phyloP scores from a whole-genome alignment of 257 asterid genomes.

The Echites panduratus region DNA sequence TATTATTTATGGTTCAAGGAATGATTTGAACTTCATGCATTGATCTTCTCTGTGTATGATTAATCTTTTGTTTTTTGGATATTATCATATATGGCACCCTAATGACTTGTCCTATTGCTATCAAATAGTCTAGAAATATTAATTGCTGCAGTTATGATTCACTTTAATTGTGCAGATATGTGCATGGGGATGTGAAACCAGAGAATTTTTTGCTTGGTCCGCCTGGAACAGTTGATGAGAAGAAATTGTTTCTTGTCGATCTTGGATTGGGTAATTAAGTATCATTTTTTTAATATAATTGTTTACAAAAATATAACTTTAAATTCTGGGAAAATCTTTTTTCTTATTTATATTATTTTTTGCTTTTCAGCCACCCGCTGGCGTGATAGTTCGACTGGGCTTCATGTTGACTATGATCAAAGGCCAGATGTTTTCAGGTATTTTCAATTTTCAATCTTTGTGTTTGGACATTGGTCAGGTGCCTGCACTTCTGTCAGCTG shows the following conservation, averaged over 20 bases:
- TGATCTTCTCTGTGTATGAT: not conserved
- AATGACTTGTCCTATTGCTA: not conserved
- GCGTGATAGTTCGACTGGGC: slow-evolving; percentile 55
- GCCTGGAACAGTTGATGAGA: slow-evolving; percentile 73
- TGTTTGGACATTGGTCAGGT: not conserved
- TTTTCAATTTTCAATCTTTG: not conserved
- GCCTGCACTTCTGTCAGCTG: not conserved
- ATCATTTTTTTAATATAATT: not conserved
- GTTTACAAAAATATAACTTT: not conserved
- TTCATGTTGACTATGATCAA: slow-evolving; percentile 71
- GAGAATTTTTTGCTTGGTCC: slow-evolving; percentile 77
- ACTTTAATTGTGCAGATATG: slow-evolving; percentile 37
- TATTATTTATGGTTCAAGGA: not conserved
- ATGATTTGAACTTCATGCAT: not conserved
- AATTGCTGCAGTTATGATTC: not conserved
- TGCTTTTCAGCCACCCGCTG: slow-evolving; percentile 52
- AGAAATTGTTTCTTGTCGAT: slow-evolving; percentile 63
- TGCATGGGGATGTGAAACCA: slow-evolving; percentile 79
- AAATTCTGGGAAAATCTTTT: not conserved
- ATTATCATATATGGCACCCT: not conserved
- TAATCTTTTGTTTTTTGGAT: not conserved
- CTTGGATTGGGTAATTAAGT: slow-evolving; percentile 59
- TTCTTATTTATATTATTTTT: slow-evolving; percentile 7
- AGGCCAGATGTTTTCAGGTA: slow-evolving; percentile 76
- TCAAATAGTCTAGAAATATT: not conserved